Base-by-base conservation (phyloP, 1,284 basidiomycete species). In the Marasmius tenuissimus region DNA sequence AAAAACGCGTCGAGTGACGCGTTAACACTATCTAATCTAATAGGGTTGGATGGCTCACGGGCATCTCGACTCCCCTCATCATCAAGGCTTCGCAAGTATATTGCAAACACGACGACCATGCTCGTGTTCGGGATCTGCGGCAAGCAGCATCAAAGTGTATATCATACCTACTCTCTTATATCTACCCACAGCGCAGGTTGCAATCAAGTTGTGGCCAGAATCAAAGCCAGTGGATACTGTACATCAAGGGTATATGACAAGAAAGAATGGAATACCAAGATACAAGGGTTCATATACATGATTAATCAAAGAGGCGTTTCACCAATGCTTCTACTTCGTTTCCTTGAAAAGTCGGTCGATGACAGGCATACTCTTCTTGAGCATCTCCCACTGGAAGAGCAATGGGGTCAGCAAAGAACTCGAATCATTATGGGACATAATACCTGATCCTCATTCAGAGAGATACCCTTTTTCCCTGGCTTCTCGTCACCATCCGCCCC, bases 391-490 rank as follows among this genome's bases (percentile, higher is more conserved):
- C 84, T 92, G 20, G 65, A 11, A 59, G 20, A 18, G 9, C 9
- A 10, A 40, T 16, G 16, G 5, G 51, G 34, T 27, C 34, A 50
- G 60, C 10, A 61, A 7, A 10, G 11, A 57, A n/a, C 27, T 22
- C 60, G 49, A 57, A 58, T 47, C 49, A 52, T 27, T 34, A 11
- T 22, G 11, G 10, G n/a, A 20, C 37, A 22, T 73, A 80, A 54
- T 64, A 91, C 90, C 81, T 92, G 91, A 40, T 93, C 92, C 0
- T 75, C 51, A 10, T 76, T 76, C n/a, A 95, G 77, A 0, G 87
- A 83, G 60, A 95, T 89, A 7, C 93, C 93, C 69, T 94, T 94
- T 73, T 90, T 89, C 0, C 92, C 91, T 0, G 93, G 93, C 65
- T 91, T 92, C 64, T 86, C 80, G n/a, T 87, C 82, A 4, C 83